These are phyloP conservation scores for Phaeosphaeria sp. DNA, from an alignment of 2,329 filamentous ascomycete species.

Conservation along the genomic window DNA sequence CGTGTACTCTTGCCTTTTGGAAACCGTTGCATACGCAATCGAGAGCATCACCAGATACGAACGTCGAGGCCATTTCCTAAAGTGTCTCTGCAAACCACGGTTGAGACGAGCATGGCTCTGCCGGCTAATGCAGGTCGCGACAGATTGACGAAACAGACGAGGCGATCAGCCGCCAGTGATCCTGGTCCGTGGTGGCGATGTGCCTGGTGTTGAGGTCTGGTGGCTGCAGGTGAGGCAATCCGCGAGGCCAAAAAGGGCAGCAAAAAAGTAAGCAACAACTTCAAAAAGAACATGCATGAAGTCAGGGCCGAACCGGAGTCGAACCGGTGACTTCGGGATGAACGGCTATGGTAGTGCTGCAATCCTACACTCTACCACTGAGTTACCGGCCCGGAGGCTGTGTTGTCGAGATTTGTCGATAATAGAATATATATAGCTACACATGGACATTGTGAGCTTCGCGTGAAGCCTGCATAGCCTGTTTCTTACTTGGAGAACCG, in stretches of 20 bases:
- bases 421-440: background rate
- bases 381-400: conserved; percentile 7
- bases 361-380: conserved; percentile 34
- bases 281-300: conserved; percentile 9
- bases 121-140: conserved; percentile 24
- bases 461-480: background rate
- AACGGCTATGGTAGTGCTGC: conserved; percentile 23
- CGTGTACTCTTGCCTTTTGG: background rate
- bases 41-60: background rate
- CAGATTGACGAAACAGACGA: conserved; percentile 25
- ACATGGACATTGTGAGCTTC: too few species aligned
- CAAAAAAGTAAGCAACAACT: background rate
- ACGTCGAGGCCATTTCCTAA: background rate
- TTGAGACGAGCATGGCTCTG: conserved; percentile 7
- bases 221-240: background rate
- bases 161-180: conserved; percentile 22
- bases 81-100: conserved; percentile 12
- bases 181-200: conserved; percentile 29
- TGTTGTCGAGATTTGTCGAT: background rate
- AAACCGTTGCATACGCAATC: background rate
- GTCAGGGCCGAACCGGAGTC: conserved; percentile 33
- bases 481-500: background rate
- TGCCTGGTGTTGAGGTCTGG: conserved; percentile 35
- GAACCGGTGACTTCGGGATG: conserved; percentile 40
- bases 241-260: background rate